phyloP scores from a whole-genome alignment of 352 stramenopile genomes.

The Pythium oligandrum region DNA sequence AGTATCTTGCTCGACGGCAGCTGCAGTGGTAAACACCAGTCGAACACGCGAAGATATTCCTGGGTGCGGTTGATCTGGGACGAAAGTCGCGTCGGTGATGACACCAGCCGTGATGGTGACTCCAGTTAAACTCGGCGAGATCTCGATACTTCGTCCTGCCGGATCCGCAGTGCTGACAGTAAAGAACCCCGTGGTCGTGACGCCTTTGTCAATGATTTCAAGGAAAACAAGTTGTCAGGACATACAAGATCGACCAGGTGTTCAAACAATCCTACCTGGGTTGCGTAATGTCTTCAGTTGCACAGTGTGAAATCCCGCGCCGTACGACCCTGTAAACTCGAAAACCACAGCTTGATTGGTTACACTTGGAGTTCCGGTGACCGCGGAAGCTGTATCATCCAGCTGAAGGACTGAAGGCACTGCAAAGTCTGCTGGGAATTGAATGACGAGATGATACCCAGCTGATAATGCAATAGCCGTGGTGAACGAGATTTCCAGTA shows the following conservation, averaged over 20 bases:
- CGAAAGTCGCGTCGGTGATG: slow-evolving; percentile 29
- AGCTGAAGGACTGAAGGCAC: no score
- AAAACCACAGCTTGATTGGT: slow-evolving; percentile 14
- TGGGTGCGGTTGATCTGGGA: slow-evolving; percentile 28
- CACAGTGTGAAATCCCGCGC: slow-evolving; percentile 13
- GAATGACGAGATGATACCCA: background rate
- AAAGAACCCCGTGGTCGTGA: slow-evolving; percentile 29
- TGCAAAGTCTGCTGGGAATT: no score
- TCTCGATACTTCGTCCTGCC: slow-evolving; percentile 32
- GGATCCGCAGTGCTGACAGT: slow-evolving; percentile 30
- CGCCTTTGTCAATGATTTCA: slow-evolving; percentile 12
- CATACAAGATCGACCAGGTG: slow-evolving; percentile 2
- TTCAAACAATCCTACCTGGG: slow-evolving; percentile 20
- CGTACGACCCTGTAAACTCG: slow-evolving; percentile 4
- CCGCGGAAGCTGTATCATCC: background rate
- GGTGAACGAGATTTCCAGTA: slow-evolving; percentile 13
- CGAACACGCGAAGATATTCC: slow-evolving; percentile 36
- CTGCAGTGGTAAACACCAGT: slow-evolving; percentile 47
- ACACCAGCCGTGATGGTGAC: slow-evolving; percentile 27
- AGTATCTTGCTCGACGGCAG: slow-evolving; percentile 29
- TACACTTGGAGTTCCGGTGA: slow-evolving; percentile 2
- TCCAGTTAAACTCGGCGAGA: slow-evolving; percentile 12
- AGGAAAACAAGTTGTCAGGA: background rate
- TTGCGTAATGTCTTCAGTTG: slow-evolving; percentile 26
- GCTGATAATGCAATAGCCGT: background rate